Evolutionary conservation across 306 rosid genomes (phyloP).

Genomic region (Spatholobus suberectus): DNA sequence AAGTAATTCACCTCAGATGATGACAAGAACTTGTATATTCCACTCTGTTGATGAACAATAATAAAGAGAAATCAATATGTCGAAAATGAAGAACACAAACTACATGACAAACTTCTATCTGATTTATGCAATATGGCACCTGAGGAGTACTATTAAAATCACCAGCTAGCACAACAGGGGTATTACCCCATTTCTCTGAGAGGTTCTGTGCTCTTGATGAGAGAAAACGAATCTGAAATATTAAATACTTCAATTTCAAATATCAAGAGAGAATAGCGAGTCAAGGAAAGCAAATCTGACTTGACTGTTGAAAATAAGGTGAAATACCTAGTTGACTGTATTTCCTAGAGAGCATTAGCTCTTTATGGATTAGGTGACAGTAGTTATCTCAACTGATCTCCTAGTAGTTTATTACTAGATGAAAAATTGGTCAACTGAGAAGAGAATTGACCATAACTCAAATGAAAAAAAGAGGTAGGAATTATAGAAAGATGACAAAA

Average conservation of each 20-base stretch:
- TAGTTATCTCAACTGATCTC: slow-evolving; percentile 24
- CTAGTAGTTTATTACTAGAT: slow-evolving; percentile 10
- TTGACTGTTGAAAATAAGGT: slow-evolving; percentile 10
- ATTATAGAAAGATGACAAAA: not conserved
- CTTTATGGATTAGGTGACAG: not conserved
- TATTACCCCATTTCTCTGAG: slow-evolving; percentile 79
- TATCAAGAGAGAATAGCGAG: slow-evolving; percentile 19
- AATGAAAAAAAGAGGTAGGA: not conserved
- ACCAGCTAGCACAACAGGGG: slow-evolving; percentile 83
- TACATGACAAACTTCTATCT: slow-evolving; percentile 28
- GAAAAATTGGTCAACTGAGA: slow-evolving; percentile 26
- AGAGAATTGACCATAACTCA: not conserved
- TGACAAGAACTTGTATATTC: slow-evolving; percentile 84
- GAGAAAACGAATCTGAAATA: slow-evolving; percentile 74
- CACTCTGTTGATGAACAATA: slow-evolving; percentile 69
- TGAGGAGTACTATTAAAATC: slow-evolving; percentile 88
- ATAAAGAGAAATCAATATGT: slow-evolving; percentile 25
- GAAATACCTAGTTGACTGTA: slow-evolving; percentile 12
- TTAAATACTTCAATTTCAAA: slow-evolving; percentile 39
- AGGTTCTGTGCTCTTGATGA: slow-evolving; percentile 70
- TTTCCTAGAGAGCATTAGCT: not conserved
- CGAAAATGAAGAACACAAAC: slow-evolving; percentile 13
- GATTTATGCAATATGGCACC: slow-evolving; percentile 53
- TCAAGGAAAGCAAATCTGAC: not conserved
- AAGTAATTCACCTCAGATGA: slow-evolving; percentile 75